Percentiles rank a stretch among this genome's conserved stretches.
Conservation (phyloP, 208 protist genomes). For the Leishmania aethiopica region DNA sequence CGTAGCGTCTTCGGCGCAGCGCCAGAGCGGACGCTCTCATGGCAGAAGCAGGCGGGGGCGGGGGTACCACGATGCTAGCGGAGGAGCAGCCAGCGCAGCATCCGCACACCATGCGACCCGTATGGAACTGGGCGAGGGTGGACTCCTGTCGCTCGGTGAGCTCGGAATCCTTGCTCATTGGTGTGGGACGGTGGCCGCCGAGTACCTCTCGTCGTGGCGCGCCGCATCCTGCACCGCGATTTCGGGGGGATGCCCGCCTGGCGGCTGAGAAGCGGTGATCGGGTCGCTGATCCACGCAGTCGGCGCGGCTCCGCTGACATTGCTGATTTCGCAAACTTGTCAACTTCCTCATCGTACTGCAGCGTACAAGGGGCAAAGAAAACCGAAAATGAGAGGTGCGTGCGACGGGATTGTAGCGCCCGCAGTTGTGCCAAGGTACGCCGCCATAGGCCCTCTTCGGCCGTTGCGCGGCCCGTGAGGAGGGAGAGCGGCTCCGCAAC, state of each 20-base stretch:
- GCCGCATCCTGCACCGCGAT: neutral
- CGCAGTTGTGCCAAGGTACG: no score
- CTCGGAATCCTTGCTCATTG: neutral
- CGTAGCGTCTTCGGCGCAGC: neutral
- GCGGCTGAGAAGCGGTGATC: neutral
- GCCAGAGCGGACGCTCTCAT: neutral
- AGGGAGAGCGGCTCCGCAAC: no score
- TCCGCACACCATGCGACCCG: neutral
- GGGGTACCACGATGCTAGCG: no score
- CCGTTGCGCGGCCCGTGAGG: no score
- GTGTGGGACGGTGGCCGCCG: neutral
- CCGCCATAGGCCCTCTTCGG: no score
- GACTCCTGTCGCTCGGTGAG: neutral
- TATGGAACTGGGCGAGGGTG: neutral
- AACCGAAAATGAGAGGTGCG: no score
- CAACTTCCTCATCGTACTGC: no score
- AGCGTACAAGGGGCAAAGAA: no score
- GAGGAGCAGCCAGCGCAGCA: neutral
- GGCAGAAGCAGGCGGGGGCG: neutral
- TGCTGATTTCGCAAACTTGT: no score
- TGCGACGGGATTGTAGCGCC: no score
- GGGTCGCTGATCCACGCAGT: neutral
- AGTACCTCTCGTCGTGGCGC: neutral
- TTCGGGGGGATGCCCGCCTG: neutral
- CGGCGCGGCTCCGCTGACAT: no score